Evolutionary conservation across 164 flowering plant species (phyloP).

Genomic region (Magnolia kwangsiensis): DNA sequence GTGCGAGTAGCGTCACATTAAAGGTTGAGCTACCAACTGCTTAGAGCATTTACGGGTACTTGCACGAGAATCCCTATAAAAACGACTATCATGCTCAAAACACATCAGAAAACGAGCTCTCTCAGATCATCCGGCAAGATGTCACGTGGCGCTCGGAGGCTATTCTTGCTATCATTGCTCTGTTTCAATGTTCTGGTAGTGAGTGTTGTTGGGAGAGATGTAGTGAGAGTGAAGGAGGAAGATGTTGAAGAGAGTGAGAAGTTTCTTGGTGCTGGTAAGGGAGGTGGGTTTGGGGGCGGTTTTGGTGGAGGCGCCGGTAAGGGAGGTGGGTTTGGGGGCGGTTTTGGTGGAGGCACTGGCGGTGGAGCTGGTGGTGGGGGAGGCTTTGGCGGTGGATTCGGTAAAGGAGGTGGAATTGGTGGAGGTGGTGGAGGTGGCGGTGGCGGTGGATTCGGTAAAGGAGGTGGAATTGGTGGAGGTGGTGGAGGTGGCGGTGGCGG

Average conservation of each 20-base stretch:
- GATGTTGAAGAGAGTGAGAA: slow-evolving; percentile 26
- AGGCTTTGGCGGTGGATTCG: slow-evolving; percentile 11
- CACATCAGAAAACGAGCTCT: neutral
- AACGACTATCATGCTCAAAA: neutral
- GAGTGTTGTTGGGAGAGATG: slow-evolving; percentile 27
- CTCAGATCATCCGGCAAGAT: slow-evolving; percentile 3
- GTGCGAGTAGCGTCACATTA: too few species aligned
- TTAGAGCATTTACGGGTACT: neutral
- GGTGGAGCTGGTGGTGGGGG: slow-evolving; percentile 9
- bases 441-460: slow-evolving; percentile 7
- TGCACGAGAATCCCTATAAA: neutral
- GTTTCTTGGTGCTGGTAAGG: slow-evolving; percentile 16
- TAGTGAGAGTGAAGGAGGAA: slow-evolving; percentile 9
- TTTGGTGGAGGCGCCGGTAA: slow-evolving; percentile 3
- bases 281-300: slow-evolving; percentile 7
- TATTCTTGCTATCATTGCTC: slow-evolving; percentile 26
- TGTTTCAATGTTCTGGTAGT: slow-evolving; percentile 27
- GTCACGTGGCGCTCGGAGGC: slow-evolving; percentile 7
- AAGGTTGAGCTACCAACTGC: neutral
- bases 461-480: neutral
- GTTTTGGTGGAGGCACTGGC: neutral
- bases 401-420: neutral
- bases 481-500: slow-evolving; percentile 14
- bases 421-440: slow-evolving; percentile 15
- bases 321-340: slow-evolving; percentile 4